phyloP scores from a whole-genome alignment of 140 eudicot genomes.

The Ambrosia hybrid region DNA sequence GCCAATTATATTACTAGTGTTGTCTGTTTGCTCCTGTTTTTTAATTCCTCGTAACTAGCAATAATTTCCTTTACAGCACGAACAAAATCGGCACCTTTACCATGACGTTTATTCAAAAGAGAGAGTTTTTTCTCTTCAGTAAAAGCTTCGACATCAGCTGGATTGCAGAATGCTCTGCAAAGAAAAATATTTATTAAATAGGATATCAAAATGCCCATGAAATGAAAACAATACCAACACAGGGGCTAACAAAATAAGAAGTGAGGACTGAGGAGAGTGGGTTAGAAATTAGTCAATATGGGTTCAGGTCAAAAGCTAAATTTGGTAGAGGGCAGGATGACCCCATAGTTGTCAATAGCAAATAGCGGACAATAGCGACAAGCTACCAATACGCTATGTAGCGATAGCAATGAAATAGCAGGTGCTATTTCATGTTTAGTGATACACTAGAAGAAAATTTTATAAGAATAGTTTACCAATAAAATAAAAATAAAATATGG shows the following conservation, averaged over 20 bases:
- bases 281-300: neutral
- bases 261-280: too few species aligned
- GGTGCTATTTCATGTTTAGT: too few species aligned
- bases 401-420: too few species aligned
- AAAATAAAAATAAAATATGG: too few species aligned
- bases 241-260: neutral
- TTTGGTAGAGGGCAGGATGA: too few species aligned
- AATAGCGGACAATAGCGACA: too few species aligned
- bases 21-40: conserved; percentile 45
- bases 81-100: conserved; percentile 93
- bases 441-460: too few species aligned
- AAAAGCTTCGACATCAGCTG: conserved; percentile 85
- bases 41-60: conserved; percentile 68
- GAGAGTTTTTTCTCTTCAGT: conserved; percentile 80
- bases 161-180: conserved; percentile 94
- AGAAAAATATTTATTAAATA: neutral
- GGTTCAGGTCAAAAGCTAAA: neutral
- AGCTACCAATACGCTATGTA: too few species aligned
- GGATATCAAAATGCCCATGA: neutral
- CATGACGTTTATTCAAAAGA: conserved; percentile 72
- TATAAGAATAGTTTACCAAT: too few species aligned
- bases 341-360: too few species aligned
- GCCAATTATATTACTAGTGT: conserved; percentile 26
- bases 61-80: conserved; percentile 86
- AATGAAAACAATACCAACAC: conserved; percentile 2